Evolutionary conservation across 2,329 filamentous ascomycete genomes (phyloP).

Genomic region (Juglanconis oblonga): DNA sequence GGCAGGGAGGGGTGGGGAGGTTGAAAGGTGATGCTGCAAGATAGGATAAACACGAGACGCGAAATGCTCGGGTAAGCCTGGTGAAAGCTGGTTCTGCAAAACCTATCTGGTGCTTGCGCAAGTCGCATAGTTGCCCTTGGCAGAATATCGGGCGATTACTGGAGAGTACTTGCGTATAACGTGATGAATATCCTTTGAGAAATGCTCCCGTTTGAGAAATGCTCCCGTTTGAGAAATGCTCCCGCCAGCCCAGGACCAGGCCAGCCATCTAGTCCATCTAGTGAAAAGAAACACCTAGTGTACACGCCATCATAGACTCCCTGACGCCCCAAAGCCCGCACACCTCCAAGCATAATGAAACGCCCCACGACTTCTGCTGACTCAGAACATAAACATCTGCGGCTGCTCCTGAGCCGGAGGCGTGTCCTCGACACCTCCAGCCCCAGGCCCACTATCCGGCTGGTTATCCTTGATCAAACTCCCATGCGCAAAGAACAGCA

Average conservation of each 20-base stretch:
- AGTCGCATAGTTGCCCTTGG: too few species aligned
- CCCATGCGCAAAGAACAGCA: conserved; percentile 87
- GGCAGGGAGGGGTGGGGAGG: conserved; percentile 66
- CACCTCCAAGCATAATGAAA: not conserved
- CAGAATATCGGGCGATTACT: not conserved
- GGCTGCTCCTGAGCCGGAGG: conserved; percentile 5
- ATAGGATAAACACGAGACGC: not conserved
- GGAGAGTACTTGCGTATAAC: not conserved
- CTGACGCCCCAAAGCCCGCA: conserved; percentile 5
- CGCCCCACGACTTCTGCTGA: not conserved
- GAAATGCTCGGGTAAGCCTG: not conserved
- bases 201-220: conserved; percentile 1
- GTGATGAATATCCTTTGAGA: not conserved
- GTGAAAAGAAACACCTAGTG: not conserved
- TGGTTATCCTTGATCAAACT: conserved; percentile 48
- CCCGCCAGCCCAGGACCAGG: not conserved
- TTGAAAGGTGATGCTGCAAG: conserved; percentile 39
- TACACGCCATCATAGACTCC: conserved; percentile 12
- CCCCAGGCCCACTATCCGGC: conserved; percentile 18
- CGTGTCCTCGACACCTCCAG: conserved; percentile 10
- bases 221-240: not conserved
- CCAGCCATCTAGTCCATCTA: not conserved
- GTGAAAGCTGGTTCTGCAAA: not conserved
- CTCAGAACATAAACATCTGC: conserved; percentile 6
- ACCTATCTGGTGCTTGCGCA: too few species aligned